Percentiles rank a stretch among this genome's conserved stretches.
Evolutionary conservation across 148 eudicot genomes (phyloP).

Genomic region (Linanthus parryae): DNA sequence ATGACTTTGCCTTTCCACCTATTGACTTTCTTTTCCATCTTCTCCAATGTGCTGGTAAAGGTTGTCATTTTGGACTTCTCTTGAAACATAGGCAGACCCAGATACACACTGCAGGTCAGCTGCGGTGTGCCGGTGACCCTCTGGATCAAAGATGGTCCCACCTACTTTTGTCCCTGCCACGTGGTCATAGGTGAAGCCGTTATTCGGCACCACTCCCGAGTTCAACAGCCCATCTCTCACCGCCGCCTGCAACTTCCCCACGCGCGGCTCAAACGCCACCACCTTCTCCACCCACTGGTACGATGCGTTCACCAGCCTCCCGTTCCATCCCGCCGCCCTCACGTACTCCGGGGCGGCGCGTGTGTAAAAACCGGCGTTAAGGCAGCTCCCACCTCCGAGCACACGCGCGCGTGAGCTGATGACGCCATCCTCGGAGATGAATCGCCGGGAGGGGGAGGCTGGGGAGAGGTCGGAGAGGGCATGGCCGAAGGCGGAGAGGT

Average conservation of each 20-base stretch:
- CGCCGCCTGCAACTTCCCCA: constrained; percentile 70
- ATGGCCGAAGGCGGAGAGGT: constrained; percentile 44
- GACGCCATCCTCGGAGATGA: constrained; percentile 90
- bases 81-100: no score
- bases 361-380: constrained; percentile 88
- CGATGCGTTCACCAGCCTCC: constrained; percentile 51
- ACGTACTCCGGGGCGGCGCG: constrained; percentile 50
- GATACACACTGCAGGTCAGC: constrained; percentile 81
- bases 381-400: constrained; percentile 78
- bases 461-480: constrained; percentile 62
- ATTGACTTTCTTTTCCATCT: no score
- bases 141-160: constrained; percentile 61
- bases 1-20: no score
- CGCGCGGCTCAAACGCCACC: constrained; percentile 64
- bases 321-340: constrained; percentile 44
- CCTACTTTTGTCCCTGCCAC: constrained; percentile 73
- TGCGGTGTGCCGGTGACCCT: constrained; percentile 63
- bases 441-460: constrained; percentile 73
- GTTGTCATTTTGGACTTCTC: no score
- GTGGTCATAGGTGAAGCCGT: constrained; percentile 79
- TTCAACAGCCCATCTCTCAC: constrained; percentile 66
- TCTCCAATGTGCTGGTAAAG: no score
- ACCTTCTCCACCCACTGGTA: constrained; percentile 70
- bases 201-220: constrained; percentile 54
- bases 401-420: constrained; percentile 78